Evolutionary conservation across 805 yeast species (phyloP).

Genomic region (Kuraishia molischiana): DNA sequence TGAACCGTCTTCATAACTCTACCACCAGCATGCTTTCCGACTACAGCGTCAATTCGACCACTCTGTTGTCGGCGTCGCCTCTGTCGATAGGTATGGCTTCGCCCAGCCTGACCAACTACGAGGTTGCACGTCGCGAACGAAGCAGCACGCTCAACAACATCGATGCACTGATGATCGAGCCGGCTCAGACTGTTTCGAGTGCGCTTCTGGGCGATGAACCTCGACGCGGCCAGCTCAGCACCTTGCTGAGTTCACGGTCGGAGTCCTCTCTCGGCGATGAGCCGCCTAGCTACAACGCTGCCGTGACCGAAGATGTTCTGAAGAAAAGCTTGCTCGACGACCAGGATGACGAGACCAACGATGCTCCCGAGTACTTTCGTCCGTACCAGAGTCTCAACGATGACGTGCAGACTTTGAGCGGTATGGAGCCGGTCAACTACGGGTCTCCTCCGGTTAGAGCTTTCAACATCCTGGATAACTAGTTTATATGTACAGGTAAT

Average conservation of each 20-base stretch:
- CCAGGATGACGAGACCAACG: slow-evolving; percentile 1
- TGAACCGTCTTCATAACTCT: slow-evolving; percentile 4
- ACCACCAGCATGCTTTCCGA: slow-evolving; percentile 9
- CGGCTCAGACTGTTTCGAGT: not conserved
- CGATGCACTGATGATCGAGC: slow-evolving; percentile 2
- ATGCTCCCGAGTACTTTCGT: not conserved
- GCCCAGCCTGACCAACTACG: slow-evolving; percentile 7
- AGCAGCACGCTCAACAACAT: slow-evolving; percentile 11
- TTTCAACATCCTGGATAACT: not conserved
- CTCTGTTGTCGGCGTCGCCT: slow-evolving; percentile 27
- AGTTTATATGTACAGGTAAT: slow-evolving; percentile 3
- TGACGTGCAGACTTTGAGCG: slow-evolving; percentile 1
- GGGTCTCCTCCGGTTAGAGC: not conserved
- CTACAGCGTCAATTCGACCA: slow-evolving; percentile 26
- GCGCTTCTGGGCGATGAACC: not conserved
- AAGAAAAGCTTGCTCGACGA: not conserved
- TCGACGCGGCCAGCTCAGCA: slow-evolving; percentile 8
- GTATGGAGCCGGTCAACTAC: not conserved
- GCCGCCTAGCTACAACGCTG: slow-evolving; percentile 3
- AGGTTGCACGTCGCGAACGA: slow-evolving; percentile 16
- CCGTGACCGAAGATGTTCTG: not conserved
- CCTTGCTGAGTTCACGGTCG: slow-evolving; percentile 4
- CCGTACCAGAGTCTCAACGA: too few species aligned
- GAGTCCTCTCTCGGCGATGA: not conserved
- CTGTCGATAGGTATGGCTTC: slow-evolving; percentile 22